Base-by-base conservation (phyloP, 2,329 filamentous ascomycete genomes). In the Apiospora koreana region DNA sequence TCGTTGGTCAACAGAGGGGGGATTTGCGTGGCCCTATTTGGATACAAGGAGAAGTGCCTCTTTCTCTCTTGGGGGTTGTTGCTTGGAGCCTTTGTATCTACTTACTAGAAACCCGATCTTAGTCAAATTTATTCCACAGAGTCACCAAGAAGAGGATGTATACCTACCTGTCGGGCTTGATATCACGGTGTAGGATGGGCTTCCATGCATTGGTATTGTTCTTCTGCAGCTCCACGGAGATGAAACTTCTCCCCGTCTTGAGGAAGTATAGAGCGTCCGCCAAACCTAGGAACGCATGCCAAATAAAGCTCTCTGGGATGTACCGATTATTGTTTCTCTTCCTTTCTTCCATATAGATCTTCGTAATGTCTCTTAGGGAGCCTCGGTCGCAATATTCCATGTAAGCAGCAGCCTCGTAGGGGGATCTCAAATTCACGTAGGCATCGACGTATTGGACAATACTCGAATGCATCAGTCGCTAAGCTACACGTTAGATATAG, bases 171-270 rank as follows among this genome's bases (percentile, higher is more conserved):
- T 69, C 71, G 23, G 73, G 73, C 48, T 73, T 75, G 68, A 74
- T 74, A 41, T 75, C 74, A n/a, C 74, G 69, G 50, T 75, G 74
- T 21, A 75, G 43, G 2, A 75, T 67, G 14, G 74, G 70, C 54
- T 18, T 65, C 74, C 74, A 75, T 21, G 38, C 38, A 0, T 16
- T 18, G 1, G 23, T 42, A 25, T 71, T 28, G 31, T 72, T 68
- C 3, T 68, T 71, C 25, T 70, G 31, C 3, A 74, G 68, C 8
- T 68, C 35, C 31, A 66, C n/a, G 0, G 73, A 69, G 3, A 71
- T 48, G 41, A 54, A 69, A 54, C 72, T 74, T 45, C 69, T 46
- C 6, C 73, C 74, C 1, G 74, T 74, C 2, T 68, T 42, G 6
- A 75, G 69, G 62, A 71, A 74, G n/a, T 65, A 68, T 1, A 75